Evolutionary conservation across 2,329 filamentous ascomycete genomes (phyloP), one percentile per base, ranked within the genome.

Genomic region (Seiridium cupressi): DNA sequence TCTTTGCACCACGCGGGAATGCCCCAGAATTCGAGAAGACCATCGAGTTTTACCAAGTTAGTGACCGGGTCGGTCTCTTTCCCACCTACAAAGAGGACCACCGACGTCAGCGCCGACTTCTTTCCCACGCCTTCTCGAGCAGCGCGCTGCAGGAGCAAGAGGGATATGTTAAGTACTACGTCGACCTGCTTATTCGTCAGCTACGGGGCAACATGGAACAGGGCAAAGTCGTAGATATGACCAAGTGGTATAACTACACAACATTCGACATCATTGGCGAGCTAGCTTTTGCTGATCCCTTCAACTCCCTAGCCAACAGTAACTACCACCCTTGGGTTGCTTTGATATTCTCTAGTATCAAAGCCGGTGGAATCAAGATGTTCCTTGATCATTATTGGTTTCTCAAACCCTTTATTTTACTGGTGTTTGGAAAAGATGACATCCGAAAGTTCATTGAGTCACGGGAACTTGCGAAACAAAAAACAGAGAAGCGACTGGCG

Each of bases 181-280:
- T 63, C 6, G 65, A 69, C 51, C 58, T 60, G 1, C 62, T 67
- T 42, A 59, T 69, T 11, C 34, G 61, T 5, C 59, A 66, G 34
- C 48, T 67, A 11, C 34, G 54, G 4, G 58, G 60, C 7, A 44
- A 44, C 13, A 44, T 11, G 5, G 54, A 56, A n/a, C 36, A 34
- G 3, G 58, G 55, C 8, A 51, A 49, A 8, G 61, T 60, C 10
- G 35, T 69, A 13, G 63, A 68, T 40, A 61, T 67, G 11, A 59
- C 62, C 6, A 48, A 61, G 42, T 65, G 62, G 63, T 59, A 64
- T n/a, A 60, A 67, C 38, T 68, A 62, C 63, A 60, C 67, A 5
- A 66, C 62, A 9, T 69, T 70, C 40, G 66, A 69, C 47, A 65
- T 69, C 42, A 65, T 69, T 31, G 62, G 64, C 55, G 49, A 55